phyloP scores from a whole-genome alignment of 805 yeast genomes.

The Metschnikowia borealis region DNA sequence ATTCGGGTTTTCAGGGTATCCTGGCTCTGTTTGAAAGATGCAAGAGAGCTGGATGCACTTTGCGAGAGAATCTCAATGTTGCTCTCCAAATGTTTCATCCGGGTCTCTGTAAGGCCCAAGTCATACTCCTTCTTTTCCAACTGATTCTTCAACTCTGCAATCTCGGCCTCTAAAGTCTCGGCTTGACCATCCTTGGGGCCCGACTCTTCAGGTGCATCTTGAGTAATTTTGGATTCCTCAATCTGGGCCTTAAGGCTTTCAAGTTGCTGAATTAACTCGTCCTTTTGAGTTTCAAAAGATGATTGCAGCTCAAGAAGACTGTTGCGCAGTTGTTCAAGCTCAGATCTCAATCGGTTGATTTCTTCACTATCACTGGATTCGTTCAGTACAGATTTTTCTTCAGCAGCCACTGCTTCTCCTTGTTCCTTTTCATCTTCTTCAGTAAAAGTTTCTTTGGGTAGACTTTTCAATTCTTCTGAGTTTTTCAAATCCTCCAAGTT shows the following conservation, averaged over 20 bases:
- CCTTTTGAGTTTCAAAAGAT: neutral
- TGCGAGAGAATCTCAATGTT: slow-evolving; percentile 15
- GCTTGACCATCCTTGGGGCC: neutral
- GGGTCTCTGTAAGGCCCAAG: slow-evolving; percentile 10
- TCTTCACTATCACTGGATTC: neutral
- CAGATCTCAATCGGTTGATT: neutral
- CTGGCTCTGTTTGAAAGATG: slow-evolving; percentile 9
- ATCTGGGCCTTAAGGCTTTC: neutral
- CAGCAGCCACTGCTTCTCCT: neutral
- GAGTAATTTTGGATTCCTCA: neutral
- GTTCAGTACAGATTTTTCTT: neutral
- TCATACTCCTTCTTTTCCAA: slow-evolving; percentile 14
- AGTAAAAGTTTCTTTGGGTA: neutral
- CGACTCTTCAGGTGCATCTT: neutral
- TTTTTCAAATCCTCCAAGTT: slow-evolving; percentile 4
- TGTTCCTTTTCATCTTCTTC: neutral
- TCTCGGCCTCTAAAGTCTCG: slow-evolving; percentile 5
- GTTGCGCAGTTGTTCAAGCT: slow-evolving; percentile 2
- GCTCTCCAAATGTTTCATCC: slow-evolving; percentile 14
- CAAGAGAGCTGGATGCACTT: slow-evolving; percentile 10
- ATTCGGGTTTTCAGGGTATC: slow-evolving; percentile 10
- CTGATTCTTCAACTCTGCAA: slow-evolving; percentile 14
- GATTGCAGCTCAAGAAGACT: neutral
- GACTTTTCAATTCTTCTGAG: neutral
- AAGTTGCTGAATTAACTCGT: neutral